phyloP scores from a whole-genome alignment of 257 asterid species.

The Solanum pennellii region DNA sequence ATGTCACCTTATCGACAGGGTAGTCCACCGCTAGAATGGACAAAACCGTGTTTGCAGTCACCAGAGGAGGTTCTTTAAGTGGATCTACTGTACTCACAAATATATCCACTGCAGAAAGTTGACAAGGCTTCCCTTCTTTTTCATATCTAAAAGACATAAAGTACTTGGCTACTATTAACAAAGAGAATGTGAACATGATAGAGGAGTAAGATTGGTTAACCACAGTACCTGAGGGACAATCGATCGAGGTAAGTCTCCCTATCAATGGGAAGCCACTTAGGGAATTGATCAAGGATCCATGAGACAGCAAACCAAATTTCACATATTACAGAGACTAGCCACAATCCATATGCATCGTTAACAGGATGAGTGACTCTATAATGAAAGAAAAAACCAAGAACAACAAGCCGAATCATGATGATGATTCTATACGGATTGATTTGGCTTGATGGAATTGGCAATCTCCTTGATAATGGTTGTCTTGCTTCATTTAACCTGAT shows the following conservation, averaged over 20 bases:
- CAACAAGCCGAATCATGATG: slow-evolving; percentile 18
- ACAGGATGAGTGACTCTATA: slow-evolving; percentile 23
- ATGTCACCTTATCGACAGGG: slow-evolving; percentile 20
- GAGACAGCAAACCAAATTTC: slow-evolving; percentile 31
- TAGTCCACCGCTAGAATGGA: slow-evolving; percentile 29
- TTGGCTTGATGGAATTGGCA: slow-evolving; percentile 17
- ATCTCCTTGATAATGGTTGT: slow-evolving; percentile 21
- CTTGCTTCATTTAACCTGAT: slow-evolving; percentile 23
- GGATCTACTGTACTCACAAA: slow-evolving; percentile 29
- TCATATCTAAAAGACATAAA: slow-evolving; percentile 9
- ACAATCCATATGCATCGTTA: slow-evolving; percentile 11
- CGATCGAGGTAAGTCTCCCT: slow-evolving; percentile 26
- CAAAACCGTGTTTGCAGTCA: slow-evolving; percentile 22
- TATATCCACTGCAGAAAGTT: slow-evolving; percentile 22
- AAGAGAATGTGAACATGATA: background rate
- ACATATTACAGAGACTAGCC: slow-evolving; percentile 24
- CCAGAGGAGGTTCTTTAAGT: slow-evolving; percentile 21
- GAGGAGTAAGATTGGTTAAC: background rate
- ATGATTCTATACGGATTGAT: slow-evolving; percentile 22
- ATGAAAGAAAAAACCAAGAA: slow-evolving; percentile 20
- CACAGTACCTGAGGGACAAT: slow-evolving; percentile 22
- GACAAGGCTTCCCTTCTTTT: slow-evolving; percentile 17
- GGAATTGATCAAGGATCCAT: slow-evolving; percentile 32
- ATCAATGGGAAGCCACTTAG: slow-evolving; percentile 25
- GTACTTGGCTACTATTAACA: background rate